A percentile compares a stretch with the other conserved stretches of the same genome.
Evolutionary conservation across 129 eudicot species (phyloP).

Genomic region (Gnaphalium uliginosum): DNA sequence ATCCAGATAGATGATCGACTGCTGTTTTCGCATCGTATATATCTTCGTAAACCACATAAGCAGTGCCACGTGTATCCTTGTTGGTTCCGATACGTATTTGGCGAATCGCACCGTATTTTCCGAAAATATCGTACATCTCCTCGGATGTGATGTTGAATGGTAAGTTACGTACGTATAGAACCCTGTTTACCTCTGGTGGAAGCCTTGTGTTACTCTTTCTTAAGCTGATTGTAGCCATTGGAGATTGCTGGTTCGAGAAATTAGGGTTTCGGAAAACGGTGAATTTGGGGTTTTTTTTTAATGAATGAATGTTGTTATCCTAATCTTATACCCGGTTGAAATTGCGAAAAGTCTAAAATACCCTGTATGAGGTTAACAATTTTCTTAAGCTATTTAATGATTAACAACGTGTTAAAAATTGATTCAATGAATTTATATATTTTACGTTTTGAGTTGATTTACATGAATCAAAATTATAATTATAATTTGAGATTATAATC

Average conservation of each 20-base stretch:
- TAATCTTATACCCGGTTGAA: too few relatives aligned
- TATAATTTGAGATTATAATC: too few relatives aligned
- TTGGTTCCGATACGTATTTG: conserved; percentile 72
- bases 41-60: conserved; percentile 77
- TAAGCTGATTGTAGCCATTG: conserved; percentile 61
- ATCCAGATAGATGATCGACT: conserved; percentile 71
- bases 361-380: too few relatives aligned
- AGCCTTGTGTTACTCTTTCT: conserved; percentile 67
- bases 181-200: conserved; percentile 80
- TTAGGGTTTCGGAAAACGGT: conserved; percentile 25
- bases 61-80: conserved; percentile 82
- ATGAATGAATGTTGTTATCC: neutral
- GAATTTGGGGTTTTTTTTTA: neutral
- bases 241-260: neutral
- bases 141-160: conserved; percentile 89
- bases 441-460: too few relatives aligned
- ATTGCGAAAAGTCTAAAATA: too few relatives aligned
- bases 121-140: conserved; percentile 92
- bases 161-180: conserved; percentile 61
- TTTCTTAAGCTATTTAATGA: too few relatives aligned
- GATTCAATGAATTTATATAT: too few relatives aligned
- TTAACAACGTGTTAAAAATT: too few relatives aligned
- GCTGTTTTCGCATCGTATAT: conserved; percentile 82
- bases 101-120: conserved; percentile 81
- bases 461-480: too few relatives aligned